Conservation (phyloP, 306 rosid species). For the Fragaria ananassa region DNA sequence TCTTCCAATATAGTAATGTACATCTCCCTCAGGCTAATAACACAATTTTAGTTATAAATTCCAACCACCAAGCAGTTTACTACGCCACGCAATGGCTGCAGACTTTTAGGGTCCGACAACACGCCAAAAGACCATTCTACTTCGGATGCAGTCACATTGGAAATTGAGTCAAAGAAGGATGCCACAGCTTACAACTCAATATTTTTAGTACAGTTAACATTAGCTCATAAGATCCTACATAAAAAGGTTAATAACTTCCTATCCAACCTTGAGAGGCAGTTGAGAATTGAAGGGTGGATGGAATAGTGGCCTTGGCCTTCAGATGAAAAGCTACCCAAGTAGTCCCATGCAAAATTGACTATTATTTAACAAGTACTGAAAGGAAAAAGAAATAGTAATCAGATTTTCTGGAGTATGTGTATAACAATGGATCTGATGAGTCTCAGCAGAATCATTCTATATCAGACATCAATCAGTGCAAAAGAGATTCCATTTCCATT, state of each 20-base stretch:
- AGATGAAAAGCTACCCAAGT: conserved; percentile 36
- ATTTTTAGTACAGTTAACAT: conserved; percentile 7
- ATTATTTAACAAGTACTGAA: conserved; percentile 25
- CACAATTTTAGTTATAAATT: conserved; percentile 22
- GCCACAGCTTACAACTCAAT: conserved; percentile 20
- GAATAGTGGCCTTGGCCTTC: conserved; percentile 35
- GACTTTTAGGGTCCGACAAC: conserved; percentile 18
- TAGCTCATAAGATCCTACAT: conserved; percentile 16
- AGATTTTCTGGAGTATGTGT: conserved; percentile 6
- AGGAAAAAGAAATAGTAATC: not conserved
- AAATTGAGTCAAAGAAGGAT: conserved; percentile 26
- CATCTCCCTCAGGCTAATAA: conserved; percentile 30
- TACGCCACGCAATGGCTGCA: conserved; percentile 40
- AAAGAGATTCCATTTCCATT: conserved; percentile 12
- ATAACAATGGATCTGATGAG: conserved; percentile 21
- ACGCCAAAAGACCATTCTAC: conserved; percentile 21
- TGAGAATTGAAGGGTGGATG: conserved; percentile 76
- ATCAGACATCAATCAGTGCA: conserved; percentile 20
- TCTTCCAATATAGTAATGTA: conserved; percentile 28
- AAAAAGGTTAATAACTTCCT: conserved; percentile 16
- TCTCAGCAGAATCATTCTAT: conserved; percentile 17
- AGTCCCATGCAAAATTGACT: conserved; percentile 23
- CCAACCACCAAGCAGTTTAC: conserved; percentile 35
- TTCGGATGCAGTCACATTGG: conserved; percentile 10
- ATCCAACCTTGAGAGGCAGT: conserved; percentile 45